phyloP scores from a whole-genome alignment of 1,284 basidiomycete genomes.

The Leccinum glutinopallens region DNA sequence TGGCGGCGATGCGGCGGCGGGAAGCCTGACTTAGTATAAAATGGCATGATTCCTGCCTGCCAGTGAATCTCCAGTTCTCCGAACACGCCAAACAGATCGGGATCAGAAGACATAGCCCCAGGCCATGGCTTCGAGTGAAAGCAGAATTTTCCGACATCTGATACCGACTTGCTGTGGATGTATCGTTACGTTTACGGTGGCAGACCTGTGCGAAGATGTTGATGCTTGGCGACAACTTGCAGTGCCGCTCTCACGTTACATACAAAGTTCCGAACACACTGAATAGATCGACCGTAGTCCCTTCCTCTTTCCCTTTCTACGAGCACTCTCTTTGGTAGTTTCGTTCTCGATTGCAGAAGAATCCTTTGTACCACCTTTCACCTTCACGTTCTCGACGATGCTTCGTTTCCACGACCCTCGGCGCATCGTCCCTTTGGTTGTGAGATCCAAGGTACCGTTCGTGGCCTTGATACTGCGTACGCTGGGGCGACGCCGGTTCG shows the following conservation, averaged over 20 bases:
- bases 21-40: not conserved
- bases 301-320: constrained; percentile 29
- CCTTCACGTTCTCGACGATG: constrained; percentile 23
- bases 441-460: constrained; percentile 3
- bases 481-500: constrained; percentile 20
- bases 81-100: not conserved
- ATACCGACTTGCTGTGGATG: not conserved
- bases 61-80: not conserved
- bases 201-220: not conserved
- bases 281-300: constrained; percentile 34
- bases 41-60: not conserved
- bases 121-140: not conserved
- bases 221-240: no score
- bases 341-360: constrained; percentile 22
- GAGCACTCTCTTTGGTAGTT: constrained; percentile 9
- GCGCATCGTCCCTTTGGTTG: constrained; percentile 29
- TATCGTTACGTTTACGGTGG: not conserved
- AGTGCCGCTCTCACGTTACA: not conserved
- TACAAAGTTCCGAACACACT: constrained; percentile 28
- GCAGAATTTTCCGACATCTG: not conserved
- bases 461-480: constrained; percentile 21
- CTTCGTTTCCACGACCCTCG: constrained; percentile 32
- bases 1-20: not conserved
- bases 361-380: constrained; percentile 13
- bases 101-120: not conserved